Conservation (phyloP, 2,329 filamentous ascomycete species). For the Blastomyces parvus region DNA sequence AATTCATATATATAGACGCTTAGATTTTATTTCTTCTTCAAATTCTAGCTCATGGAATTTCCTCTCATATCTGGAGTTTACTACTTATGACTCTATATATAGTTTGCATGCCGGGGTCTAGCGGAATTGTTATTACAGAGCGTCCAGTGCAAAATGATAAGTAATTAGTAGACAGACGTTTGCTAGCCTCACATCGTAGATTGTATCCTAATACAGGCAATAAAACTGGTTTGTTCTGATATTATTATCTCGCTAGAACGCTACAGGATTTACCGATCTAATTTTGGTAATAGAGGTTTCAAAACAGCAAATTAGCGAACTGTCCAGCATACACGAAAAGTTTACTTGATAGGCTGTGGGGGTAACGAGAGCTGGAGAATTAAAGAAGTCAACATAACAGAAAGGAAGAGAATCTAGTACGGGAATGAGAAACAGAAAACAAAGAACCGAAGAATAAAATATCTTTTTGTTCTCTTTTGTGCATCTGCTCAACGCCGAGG, state of each 20-base stretch:
- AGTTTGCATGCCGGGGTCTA: not conserved
- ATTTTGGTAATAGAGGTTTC: not conserved
- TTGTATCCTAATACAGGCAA: not conserved
- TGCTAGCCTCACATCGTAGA: not conserved
- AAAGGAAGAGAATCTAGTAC: not conserved
- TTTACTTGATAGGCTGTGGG: not conserved
- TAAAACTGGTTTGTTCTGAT: not conserved
- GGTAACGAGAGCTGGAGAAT: not conserved
- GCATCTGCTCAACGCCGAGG: slow-evolving; percentile 1
- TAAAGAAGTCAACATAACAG: not conserved
- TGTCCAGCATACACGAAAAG: not conserved
- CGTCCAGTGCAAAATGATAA: not conserved
- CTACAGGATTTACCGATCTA: not conserved
- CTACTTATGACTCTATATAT: not conserved
- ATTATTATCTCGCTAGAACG: not conserved
- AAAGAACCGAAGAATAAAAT: not conserved
- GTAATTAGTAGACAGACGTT: not conserved
- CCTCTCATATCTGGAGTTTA: not conserved
- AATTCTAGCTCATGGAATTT: not conserved
- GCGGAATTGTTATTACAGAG: not conserved
- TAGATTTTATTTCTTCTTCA: not conserved
- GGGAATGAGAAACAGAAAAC: not conserved
- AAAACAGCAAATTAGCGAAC: not conserved
- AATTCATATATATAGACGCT: not conserved
- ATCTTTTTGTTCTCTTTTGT: not conserved